These are phyloP conservation scores for Hyaloscypha bicolor DNA, from an alignment of 495 filamentous ascomycete genomes.

Conservation along the genomic window DNA sequence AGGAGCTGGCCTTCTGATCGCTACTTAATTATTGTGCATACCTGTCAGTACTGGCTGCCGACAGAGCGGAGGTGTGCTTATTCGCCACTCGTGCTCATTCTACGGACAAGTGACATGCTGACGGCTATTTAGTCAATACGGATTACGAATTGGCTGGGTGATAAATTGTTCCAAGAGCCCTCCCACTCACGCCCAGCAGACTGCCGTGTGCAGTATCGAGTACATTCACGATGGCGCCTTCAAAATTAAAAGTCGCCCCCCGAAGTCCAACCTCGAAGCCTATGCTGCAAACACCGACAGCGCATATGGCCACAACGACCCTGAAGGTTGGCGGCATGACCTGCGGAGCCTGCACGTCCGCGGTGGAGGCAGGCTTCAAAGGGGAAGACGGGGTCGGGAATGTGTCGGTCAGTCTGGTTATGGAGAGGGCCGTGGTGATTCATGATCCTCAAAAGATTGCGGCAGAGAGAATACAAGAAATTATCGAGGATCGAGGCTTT, in stretches of 20 bases:
- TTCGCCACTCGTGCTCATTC: conserved; percentile 6
- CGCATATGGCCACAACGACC: conserved; percentile 76
- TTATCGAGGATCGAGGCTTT: conserved; percentile 93
- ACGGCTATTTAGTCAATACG: neutral
- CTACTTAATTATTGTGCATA: conserved; percentile 9
- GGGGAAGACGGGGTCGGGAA: conserved; percentile 74
- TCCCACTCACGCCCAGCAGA: neutral
- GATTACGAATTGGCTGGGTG: conserved; percentile 4
- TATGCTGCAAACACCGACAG: conserved; percentile 37
- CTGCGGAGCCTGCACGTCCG: conserved; percentile 87
- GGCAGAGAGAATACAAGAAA: conserved; percentile 73
- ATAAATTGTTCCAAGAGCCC: neutral
- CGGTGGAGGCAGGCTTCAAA: conserved; percentile 83
- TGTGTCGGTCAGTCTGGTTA: conserved; percentile 88
- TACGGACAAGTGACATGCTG: neutral
- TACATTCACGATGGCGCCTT: conserved; percentile 48
- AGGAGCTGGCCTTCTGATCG: conserved; percentile 32
- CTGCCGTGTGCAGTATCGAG: conserved; percentile 18
- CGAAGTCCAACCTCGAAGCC: conserved; percentile 34
- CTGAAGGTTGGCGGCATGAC: conserved; percentile 92
- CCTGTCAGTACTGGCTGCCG: neutral
- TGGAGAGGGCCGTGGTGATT: conserved; percentile 87
- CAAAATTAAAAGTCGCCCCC: conserved; percentile 47
- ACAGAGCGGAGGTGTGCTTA: neutral
- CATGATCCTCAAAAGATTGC: conserved; percentile 80